These are phyloP conservation scores for Blastobotrys aristatus DNA, from an alignment of 1,139 yeast genomes.

Conservation along the genomic window DNA sequence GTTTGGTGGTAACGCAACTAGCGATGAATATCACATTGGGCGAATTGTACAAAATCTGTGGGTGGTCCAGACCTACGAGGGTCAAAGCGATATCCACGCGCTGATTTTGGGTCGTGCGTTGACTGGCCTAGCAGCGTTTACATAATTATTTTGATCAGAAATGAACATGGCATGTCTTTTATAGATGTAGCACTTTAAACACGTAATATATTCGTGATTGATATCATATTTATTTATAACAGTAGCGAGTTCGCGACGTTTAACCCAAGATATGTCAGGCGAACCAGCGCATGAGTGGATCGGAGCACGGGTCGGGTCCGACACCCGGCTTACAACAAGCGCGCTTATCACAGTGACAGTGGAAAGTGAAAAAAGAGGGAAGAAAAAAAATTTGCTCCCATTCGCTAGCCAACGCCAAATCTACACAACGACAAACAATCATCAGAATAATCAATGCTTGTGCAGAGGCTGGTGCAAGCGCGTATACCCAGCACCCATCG, in stretches of 20 bases:
- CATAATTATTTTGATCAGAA: slow-evolving; percentile 15
- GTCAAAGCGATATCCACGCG: slow-evolving; percentile 43
- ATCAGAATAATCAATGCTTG: too few relatives aligned
- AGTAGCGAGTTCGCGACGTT: too few relatives aligned
- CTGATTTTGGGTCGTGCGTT: slow-evolving; percentile 41
- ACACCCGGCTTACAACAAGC: too few relatives aligned
- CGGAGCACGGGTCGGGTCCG: too few relatives aligned
- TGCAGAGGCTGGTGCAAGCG: slow-evolving; percentile 6
- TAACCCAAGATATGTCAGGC: too few relatives aligned
- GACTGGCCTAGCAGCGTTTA: slow-evolving; percentile 40
- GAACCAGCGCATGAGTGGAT: too few relatives aligned
- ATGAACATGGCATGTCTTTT: too few relatives aligned
- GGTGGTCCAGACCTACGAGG: slow-evolving; percentile 44
- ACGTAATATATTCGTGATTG: too few relatives aligned
- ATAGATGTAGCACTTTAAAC: neutral
- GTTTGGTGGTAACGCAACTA: slow-evolving; percentile 42
- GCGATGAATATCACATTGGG: slow-evolving; percentile 43
- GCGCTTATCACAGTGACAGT: too few relatives aligned
- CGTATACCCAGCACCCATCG: neutral
- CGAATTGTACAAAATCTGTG: slow-evolving; percentile 41
- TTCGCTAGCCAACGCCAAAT: neutral
- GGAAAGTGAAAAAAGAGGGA: neutral
- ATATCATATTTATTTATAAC: neutral
- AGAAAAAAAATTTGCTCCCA: neutral
- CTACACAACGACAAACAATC: neutral